A percentile compares a stretch with the other conserved stretches of the same genome.
phyloP scores from a whole-genome alignment of 306 rosid species.

The Arachis stenosperma region DNA sequence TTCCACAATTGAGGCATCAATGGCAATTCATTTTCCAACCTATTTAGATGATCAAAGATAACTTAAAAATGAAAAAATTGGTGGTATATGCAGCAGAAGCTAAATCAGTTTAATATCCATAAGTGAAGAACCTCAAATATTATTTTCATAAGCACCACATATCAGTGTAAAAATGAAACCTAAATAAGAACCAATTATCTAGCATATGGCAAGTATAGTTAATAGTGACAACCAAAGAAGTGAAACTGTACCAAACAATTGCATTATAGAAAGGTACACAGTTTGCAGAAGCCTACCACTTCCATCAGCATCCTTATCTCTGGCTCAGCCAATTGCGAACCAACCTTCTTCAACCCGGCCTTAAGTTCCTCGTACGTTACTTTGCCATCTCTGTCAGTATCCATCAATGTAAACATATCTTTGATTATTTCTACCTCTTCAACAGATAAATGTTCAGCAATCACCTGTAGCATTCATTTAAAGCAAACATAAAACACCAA shows the following conservation, averaged over 20 bases:
- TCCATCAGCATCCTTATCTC: constrained; percentile 99
- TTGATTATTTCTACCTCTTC: constrained; percentile 97
- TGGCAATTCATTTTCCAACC: background rate
- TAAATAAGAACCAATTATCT: background rate
- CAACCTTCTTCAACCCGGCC: constrained; percentile 88
- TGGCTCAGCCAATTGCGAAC: constrained; percentile 96
- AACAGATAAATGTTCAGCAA: constrained; percentile 92
- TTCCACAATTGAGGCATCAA: constrained; percentile 3
- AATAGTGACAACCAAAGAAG: constrained; percentile 8
- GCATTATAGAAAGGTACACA: constrained; percentile 8
- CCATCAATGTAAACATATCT: constrained; percentile 98
- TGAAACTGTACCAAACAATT: constrained; percentile 21
- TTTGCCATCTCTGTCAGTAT: constrained; percentile 88
- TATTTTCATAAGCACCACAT: background rate
- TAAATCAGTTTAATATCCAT: constrained; percentile 4
- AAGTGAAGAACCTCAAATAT: constrained; percentile 15
- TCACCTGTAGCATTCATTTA: constrained; percentile 66
- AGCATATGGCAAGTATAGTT: too few species aligned
- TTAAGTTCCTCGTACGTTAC: constrained; percentile 88
- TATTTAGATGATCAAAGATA: constrained; percentile 10
- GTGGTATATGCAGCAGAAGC: background rate
- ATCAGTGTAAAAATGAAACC: too few species aligned
- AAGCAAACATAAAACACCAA: constrained; percentile 39
- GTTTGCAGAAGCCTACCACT: constrained; percentile 65
- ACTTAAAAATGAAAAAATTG: background rate